A percentile compares a stretch with the other conserved stretches of the same genome.
phyloP scores from a whole-genome alignment of 1,139 yeast genomes.

The Geotrichum macrosporum region DNA sequence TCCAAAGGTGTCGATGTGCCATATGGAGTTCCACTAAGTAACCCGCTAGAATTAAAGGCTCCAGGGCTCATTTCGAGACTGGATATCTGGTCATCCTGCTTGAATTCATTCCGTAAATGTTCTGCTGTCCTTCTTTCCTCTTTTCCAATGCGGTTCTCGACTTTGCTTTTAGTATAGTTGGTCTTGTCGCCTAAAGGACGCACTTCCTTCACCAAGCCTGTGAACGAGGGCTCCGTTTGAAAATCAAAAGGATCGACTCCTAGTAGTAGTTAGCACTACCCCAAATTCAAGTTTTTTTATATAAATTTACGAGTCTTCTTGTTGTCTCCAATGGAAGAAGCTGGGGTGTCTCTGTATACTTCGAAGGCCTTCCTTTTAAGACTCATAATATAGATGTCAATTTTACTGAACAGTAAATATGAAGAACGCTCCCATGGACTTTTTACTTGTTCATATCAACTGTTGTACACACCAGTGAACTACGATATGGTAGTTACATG shows the following conservation, averaged over 20 bases:
- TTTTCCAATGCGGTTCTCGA: not conserved
- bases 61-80: not conserved
- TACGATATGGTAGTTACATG: too few species aligned
- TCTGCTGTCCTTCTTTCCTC: not conserved
- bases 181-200: conserved; percentile 8
- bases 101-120: too few species aligned
- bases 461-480: not conserved
- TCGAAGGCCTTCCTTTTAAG: conserved; percentile 1
- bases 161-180: not conserved
- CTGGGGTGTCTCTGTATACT: not conserved
- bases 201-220: conserved; percentile 5
- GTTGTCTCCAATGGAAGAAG: not conserved
- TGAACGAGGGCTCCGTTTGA: conserved; percentile 5
- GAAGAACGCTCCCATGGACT: not conserved
- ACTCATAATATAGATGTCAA: not conserved
- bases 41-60: not conserved
- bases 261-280: not conserved
- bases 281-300: too few species aligned
- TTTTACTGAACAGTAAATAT: not conserved
- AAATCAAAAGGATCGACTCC: conserved; percentile 8
- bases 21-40: not conserved
- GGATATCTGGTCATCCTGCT: not conserved
- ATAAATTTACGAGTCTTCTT: conserved; percentile 6
- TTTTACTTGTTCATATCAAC: not conserved
- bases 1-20: conserved; percentile 7